A percentile compares a stretch with the other conserved stretches of the same genome.
Evolutionary conservation across 2,329 filamentous ascomycete species (phyloP).

Genomic region (Colletotrichum filicis): DNA sequence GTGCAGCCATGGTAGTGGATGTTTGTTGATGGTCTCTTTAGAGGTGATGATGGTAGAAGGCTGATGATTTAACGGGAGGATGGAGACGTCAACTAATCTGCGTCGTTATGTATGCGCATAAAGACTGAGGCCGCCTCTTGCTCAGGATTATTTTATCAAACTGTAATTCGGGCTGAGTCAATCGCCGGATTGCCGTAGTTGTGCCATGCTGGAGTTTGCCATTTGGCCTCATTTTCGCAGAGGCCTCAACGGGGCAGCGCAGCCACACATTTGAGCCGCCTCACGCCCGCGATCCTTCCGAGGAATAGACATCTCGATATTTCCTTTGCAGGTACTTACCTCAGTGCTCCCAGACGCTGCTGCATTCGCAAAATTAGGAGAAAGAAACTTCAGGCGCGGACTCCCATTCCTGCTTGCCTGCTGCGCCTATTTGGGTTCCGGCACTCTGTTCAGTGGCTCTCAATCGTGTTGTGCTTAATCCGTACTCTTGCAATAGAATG

Average conservation of each 20-base stretch:
- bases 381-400: not conserved
- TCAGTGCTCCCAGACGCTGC: not conserved
- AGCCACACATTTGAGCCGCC: not conserved
- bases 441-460: too few relatives aligned
- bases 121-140: not conserved
- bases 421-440: too few relatives aligned
- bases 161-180: not conserved
- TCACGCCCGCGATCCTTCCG: not conserved
- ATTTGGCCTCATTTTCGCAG: slow-evolving; percentile 11
- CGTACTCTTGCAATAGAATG: too few relatives aligned
- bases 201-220: not conserved
- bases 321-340: not conserved
- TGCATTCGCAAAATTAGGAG: not conserved
- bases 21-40: not conserved
- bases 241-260: not conserved
- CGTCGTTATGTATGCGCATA: not conserved
- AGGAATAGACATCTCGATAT: not conserved
- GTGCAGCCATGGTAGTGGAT: not conserved
- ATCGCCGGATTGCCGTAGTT: not conserved
- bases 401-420: too few relatives aligned
- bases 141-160: too few relatives aligned
- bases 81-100: too few relatives aligned
- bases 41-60: not conserved
- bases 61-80: not conserved
- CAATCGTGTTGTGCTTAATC: too few relatives aligned